Percentiles rank a stretch among this genome's conserved stretches.
Conservation (phyloP, 2,329 filamentous ascomycete species). For the Colletotrichum sp. region DNA sequence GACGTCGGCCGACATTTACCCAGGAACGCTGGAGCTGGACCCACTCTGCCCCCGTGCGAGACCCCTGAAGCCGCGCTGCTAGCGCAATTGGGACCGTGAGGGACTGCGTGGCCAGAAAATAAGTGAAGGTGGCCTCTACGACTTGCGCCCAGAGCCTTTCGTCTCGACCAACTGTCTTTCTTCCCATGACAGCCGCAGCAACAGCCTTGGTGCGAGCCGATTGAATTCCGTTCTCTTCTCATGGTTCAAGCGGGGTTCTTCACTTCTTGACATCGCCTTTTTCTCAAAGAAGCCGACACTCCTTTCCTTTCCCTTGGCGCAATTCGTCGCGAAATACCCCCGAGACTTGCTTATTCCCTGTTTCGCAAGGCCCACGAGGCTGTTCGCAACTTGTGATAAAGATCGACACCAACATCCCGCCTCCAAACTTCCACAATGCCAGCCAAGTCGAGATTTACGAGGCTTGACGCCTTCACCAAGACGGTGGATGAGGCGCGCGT, state of each 20-base stretch:
- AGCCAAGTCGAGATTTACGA: conserved; percentile 90
- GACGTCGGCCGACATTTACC: conserved; percentile 9
- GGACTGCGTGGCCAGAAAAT: conserved; percentile 20
- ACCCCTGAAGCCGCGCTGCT: conserved; percentile 16
- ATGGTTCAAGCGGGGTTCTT: conserved; percentile 16
- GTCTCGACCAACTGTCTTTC: not conserved
- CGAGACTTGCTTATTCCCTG: not conserved
- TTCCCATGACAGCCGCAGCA: not conserved
- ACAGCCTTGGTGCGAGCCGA: not conserved
- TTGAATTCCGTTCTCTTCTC: not conserved
- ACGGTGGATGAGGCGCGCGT: conserved; percentile 98
- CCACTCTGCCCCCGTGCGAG: conserved; percentile 3
- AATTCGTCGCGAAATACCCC: conserved; percentile 1
- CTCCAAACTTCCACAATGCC: conserved; percentile 63
- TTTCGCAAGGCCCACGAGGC: conserved; percentile 4
- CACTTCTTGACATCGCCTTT: conserved; percentile 11
- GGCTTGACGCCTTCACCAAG: conserved; percentile 98
- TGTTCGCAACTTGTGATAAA: not conserved
- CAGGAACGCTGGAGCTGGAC: not conserved
- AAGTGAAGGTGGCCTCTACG: conserved; percentile 40
- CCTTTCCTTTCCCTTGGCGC: conserved; percentile 22
- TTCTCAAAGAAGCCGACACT: not conserved
- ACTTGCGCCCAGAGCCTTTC: conserved; percentile 16
- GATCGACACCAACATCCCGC: not conserved
- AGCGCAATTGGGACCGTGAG: conserved; percentile 9